Conservation (phyloP, 2,329 filamentous ascomycete species). For the Endoconidiophora laricicola region DNA sequence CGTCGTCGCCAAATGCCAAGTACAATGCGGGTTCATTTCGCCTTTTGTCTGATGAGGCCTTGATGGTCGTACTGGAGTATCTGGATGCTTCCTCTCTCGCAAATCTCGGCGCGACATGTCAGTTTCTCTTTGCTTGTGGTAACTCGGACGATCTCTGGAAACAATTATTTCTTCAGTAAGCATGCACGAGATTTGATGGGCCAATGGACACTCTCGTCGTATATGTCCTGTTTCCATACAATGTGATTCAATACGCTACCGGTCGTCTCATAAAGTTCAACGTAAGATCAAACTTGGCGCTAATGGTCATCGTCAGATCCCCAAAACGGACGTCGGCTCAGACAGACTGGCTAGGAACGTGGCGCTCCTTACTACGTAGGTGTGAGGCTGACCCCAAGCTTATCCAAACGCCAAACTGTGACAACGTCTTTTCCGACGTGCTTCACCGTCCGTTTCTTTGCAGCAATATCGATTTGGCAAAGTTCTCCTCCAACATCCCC, state of each 20-base stretch:
- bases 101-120: conserved; percentile 60
- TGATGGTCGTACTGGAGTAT: conserved; percentile 58
- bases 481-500: conserved; percentile 58
- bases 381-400: conserved; percentile 31
- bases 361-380: conserved; percentile 62
- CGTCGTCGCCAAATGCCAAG: conserved; percentile 18
- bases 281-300: no score
- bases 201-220: no score
- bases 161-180: conserved; percentile 67
- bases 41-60: conserved; percentile 61
- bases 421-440: conserved; percentile 72
- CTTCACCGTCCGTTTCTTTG: conserved; percentile 84
- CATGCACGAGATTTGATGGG: not conserved
- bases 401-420: conserved; percentile 47
- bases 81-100: conserved; percentile 48
- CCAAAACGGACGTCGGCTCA: conserved; percentile 9
- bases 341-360: conserved; percentile 26
- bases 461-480: conserved; percentile 52
- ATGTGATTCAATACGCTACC: no score
- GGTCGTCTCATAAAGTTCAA: no score
- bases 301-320: conserved; percentile 15
- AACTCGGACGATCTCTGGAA: conserved; percentile 82
- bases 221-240: no score
- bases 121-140: conserved; percentile 72
- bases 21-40: conserved; percentile 45